These are phyloP conservation scores for Rauvolfia tetraphylla DNA, from an alignment of 257 asterid species.

Conservation along the genomic window DNA sequence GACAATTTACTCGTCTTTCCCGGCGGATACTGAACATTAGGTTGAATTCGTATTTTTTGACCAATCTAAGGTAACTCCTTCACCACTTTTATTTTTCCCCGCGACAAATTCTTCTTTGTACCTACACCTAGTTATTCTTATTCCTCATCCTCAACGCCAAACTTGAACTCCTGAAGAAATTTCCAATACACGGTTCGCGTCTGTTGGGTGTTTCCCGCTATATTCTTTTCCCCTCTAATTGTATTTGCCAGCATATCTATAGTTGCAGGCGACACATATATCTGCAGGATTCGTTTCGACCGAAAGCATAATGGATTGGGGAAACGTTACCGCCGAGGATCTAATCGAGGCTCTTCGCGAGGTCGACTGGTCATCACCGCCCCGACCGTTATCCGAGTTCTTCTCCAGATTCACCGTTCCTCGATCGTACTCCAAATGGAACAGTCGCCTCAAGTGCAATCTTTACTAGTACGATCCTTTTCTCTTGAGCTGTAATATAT, in stretches of 20 bases:
- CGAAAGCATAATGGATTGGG: constrained; percentile 70
- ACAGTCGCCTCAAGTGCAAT: constrained; percentile 96
- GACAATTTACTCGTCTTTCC: constrained; percentile 17
- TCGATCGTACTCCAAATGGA: constrained; percentile 80
- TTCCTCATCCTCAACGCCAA: not conserved
- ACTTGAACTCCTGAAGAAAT: not conserved
- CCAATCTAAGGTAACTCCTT: not conserved
- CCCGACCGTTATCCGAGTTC: constrained; percentile 77
- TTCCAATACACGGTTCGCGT: not conserved
- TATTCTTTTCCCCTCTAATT: not conserved
- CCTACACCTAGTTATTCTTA: not conserved
- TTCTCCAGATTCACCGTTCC: constrained; percentile 85
- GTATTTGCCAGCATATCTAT: not conserved
- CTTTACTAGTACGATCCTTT: constrained; percentile 65
- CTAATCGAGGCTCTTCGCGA: constrained; percentile 87
- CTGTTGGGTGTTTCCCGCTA: not conserved
- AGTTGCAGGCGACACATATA: not conserved
- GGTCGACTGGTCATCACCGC: constrained; percentile 96
- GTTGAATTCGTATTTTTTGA: not conserved
- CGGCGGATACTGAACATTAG: no score
- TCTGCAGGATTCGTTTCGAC: constrained; percentile 12
- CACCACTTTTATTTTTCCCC: not conserved
- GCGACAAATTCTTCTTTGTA: not conserved
- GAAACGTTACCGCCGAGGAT: constrained; percentile 86
- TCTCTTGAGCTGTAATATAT: not conserved